Percentiles rank a stretch among this genome's conserved stretches.
Conservation (phyloP, 2,329 filamentous ascomycete species). For the Cordyceps militaris region DNA sequence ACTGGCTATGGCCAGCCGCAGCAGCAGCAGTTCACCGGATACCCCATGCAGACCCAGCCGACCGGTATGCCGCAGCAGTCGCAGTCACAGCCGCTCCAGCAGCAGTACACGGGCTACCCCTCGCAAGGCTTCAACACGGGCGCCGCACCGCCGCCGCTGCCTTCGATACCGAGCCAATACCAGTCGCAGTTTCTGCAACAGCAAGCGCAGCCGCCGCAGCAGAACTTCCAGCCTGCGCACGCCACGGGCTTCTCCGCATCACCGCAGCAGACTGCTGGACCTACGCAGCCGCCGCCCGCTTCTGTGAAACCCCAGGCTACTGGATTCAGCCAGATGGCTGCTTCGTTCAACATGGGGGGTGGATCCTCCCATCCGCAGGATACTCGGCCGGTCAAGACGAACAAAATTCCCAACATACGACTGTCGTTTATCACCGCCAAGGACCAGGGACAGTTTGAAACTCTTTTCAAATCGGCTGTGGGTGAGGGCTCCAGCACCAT, state of each 20-base stretch:
- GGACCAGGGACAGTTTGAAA: conserved; percentile 96
- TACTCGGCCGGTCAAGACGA: conserved; percentile 44
- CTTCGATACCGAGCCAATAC: conserved; percentile 52
- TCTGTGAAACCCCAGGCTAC: conserved; percentile 60
- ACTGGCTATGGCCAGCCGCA: conserved; percentile 51
- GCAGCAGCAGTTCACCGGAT: conserved; percentile 54
- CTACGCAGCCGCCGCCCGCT: conserved; percentile 47
- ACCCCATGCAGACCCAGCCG: conserved; percentile 41
- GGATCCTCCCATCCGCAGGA: conserved; percentile 38
- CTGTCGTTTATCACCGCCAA: conserved; percentile 92
- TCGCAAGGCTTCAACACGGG: conserved; percentile 7
- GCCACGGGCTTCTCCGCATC: conserved; percentile 40
- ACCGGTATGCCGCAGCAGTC: conserved; percentile 42
- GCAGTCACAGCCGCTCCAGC: conserved; percentile 33
- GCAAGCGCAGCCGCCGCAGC: conserved; percentile 39
- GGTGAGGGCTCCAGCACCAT: conserved; percentile 77
- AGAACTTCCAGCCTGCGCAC: conserved; percentile 35
- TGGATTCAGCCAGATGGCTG: conserved; percentile 60
- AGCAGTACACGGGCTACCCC: conserved; percentile 36
- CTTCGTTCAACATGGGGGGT: conserved; percentile 51
- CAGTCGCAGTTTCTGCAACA: conserved; percentile 54
- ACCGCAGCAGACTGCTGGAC: conserved; percentile 42
- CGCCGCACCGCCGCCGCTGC: conserved; percentile 53
- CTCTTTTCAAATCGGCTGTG: conserved; percentile 91
- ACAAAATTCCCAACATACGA: conserved; percentile 87